Evolutionary conservation across 257 asterid species (phyloP), one percentile per base, ranked within the genome.

Genomic region (Jacaranda mimosifolia): DNA sequence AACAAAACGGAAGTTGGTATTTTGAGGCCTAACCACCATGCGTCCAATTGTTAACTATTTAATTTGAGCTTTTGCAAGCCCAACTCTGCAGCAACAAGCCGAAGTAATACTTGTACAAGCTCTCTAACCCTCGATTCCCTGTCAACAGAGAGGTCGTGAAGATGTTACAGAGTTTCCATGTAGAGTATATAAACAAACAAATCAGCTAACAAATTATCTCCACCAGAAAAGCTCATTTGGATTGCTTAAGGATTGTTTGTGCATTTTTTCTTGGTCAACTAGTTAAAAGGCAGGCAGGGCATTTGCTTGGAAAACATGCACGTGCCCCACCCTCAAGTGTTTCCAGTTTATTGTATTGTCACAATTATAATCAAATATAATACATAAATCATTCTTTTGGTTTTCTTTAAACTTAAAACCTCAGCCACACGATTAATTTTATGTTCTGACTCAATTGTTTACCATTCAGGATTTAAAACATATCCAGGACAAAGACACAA

Each of bases 81-180:
- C 83, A 95, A 43, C 46, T 91, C 98, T 55, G 77, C 79, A 53
- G 93, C 79, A 70, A 91, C 72, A 57, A 90, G 92, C 84, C 89
- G 90, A 55, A 93, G 94, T 69, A 91, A 83, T 48, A 83, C 93
- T 87, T 86, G 98, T 68, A 95, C 97, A 79, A 89, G 86, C 81
- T 88, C 97, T 83, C 97, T 87, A 51, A 95, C 89, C 80, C 89
- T 86, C 26, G 90, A 77, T 82, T 91, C 97, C 90, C 99, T 95
- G 97, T 72, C 80, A 36, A 86, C 49, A 68, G 48, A 79, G 62
- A 69, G 40, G 67, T 8, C 72, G 80, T 53, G 64, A 79, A 53
- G 58, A 77, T 67, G 49, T 66, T 72, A 52, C 57, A 68, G 14
- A 73, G 4, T 26, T 26, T 26, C 32, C 32, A 2, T 26, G 32